Percentiles rank a stretch among this genome's conserved stretches.
Conservation (phyloP, 2,329 filamentous ascomycete genomes). For the Diaporthe helianthi region DNA sequence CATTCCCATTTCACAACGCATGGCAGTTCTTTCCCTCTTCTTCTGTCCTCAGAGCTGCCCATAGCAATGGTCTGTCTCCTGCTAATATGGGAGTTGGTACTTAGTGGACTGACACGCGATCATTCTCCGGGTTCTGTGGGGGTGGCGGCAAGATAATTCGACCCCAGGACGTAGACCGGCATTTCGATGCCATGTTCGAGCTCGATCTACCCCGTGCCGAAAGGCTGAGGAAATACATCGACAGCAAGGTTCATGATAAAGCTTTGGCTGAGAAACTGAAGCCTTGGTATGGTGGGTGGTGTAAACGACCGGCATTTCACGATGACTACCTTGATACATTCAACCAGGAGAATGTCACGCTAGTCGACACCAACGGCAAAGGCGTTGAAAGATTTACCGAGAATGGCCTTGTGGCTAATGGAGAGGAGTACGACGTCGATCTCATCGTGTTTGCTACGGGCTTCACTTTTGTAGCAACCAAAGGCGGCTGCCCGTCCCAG, state of each 20-base stretch:
- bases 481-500: constrained; percentile 5
- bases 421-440: neutral
- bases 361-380: neutral
- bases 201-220: neutral
- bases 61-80: too few species aligned
- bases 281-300: constrained; percentile 10
- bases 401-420: neutral
- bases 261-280: constrained; percentile 4
- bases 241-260: neutral
- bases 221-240: neutral
- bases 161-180: neutral
- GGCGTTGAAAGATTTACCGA: neutral
- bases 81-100: neutral
- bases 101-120: neutral
- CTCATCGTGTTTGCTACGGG: constrained; percentile 2
- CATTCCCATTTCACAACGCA: too few species aligned
- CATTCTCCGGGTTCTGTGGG: neutral
- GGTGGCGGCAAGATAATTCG: neutral
- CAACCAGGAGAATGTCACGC: neutral
- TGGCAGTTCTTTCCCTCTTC: too few species aligned
- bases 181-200: neutral
- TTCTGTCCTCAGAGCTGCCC: neutral
- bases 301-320: constrained; percentile 9
- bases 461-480: neutral
- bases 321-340: constrained; percentile 1